phyloP scores from a whole-genome alignment of 345 rosid species.

The Syzygium oleosum region DNA sequence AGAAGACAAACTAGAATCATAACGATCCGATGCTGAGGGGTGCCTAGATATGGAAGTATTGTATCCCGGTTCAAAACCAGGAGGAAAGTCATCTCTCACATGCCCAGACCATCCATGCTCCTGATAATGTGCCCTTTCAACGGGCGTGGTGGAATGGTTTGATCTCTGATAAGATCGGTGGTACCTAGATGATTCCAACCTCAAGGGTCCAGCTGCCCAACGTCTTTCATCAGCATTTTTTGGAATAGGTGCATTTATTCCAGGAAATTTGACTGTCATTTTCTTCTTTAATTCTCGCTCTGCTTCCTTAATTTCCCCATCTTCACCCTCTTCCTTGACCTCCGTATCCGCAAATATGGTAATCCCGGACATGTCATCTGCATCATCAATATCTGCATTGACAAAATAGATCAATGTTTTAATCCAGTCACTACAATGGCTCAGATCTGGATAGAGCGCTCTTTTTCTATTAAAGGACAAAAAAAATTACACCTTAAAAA shows the following conservation, averaged over 20 bases:
- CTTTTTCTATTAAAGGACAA: background rate
- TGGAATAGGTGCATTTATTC: conserved; percentile 83
- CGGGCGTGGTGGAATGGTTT: conserved; percentile 19
- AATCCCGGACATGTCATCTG: conserved; percentile 67
- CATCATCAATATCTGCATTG: conserved; percentile 43
- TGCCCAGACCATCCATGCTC: conserved; percentile 34
- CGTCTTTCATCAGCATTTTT: conserved; percentile 53
- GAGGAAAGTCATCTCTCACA: conserved; percentile 44
- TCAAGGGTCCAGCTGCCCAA: conserved; percentile 48
- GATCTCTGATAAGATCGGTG: conserved; percentile 19
- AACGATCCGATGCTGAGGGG: conserved; percentile 7
- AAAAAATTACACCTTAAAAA: background rate
- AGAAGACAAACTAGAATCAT: conserved; percentile 15
- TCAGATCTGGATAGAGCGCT: background rate
- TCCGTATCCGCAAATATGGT: conserved; percentile 64
- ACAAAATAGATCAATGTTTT: background rate
- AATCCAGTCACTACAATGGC: background rate
- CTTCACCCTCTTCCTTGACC: conserved; percentile 39
- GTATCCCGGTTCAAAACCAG: conserved; percentile 30
- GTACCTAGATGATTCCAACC: conserved; percentile 26
- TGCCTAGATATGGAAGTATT: conserved; percentile 30
- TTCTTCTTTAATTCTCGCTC: conserved; percentile 19
- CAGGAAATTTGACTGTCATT: conserved; percentile 66
- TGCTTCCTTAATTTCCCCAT: conserved; percentile 56
- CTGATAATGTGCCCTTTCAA: conserved; percentile 25